A percentile compares a stretch with the other conserved stretches of the same genome.
These are phyloP conservation scores for Pilatotrama ljubarskyi DNA, from an alignment of 768 basidiomycete genomes.

Conservation along the genomic window DNA sequence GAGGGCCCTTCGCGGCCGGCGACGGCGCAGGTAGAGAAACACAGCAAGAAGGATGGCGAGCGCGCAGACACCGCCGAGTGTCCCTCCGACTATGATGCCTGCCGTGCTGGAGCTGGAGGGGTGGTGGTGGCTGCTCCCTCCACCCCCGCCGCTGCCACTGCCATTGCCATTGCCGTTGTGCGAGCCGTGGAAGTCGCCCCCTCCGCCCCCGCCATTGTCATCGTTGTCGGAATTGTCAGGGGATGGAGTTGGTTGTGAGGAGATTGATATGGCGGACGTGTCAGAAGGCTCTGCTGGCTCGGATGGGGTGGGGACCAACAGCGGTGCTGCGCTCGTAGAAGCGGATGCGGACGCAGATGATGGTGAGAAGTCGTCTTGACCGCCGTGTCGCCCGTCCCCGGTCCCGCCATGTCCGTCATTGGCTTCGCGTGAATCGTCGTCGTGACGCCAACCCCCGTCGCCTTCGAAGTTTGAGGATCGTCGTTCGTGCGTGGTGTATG, in stretches of 20 bases:
- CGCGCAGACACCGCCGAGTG: conserved; percentile 2
- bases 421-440: too few species aligned
- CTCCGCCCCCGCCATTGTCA: not conserved
- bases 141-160: not conserved
- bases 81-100: conserved; percentile 11
- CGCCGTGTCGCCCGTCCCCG: too few species aligned
- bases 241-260: not conserved
- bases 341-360: too few species aligned
- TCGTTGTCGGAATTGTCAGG: not conserved
- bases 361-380: too few species aligned
- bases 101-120: not conserved
- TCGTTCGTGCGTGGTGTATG: too few species aligned
- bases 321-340: too few species aligned
- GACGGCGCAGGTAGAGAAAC: not conserved
- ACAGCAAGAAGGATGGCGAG: not conserved
- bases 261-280: not conserved
- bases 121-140: not conserved
- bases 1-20: not conserved
- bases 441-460: too few species aligned
- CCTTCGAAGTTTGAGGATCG: too few species aligned
- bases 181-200: not conserved
- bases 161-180: not conserved
- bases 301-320: too few species aligned
- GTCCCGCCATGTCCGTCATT: too few species aligned
- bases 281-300: not conserved